Evolutionary conservation across 2,329 filamentous ascomycete genomes (phyloP).

Genomic region (Pseudogymnoascus sp.): DNA sequence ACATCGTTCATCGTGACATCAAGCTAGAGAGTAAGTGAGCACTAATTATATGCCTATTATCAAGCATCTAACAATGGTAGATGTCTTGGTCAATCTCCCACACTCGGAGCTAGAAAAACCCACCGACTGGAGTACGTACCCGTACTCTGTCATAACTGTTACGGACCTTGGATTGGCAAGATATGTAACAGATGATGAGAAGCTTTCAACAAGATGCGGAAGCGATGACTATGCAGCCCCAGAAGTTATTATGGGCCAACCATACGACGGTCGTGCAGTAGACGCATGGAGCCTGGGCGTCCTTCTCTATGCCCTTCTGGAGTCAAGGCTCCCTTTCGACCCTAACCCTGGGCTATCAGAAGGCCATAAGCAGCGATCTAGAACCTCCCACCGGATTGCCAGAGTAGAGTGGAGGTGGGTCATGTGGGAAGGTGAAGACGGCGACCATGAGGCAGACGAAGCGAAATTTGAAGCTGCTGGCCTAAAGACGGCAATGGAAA

Average conservation of each 20-base stretch:
- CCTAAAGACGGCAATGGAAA: constrained; percentile 66
- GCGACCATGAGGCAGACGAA: constrained; percentile 67
- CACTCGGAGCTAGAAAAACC: constrained; percentile 54
- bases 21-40: constrained; percentile 81
- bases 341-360: constrained; percentile 69
- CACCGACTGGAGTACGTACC: constrained; percentile 65
- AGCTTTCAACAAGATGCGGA: constrained; percentile 87
- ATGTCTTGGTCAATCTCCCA: constrained; percentile 83
- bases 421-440: constrained; percentile 72
- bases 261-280: constrained; percentile 84
- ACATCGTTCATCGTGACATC: constrained; percentile 93
- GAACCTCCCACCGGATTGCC: constrained; percentile 89
- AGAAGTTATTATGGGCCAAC: constrained; percentile 89
- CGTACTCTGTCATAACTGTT: constrained; percentile 75
- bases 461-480: constrained; percentile 53
- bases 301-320: constrained; percentile 83
- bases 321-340: constrained; percentile 89
- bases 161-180: constrained; percentile 88
- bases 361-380: constrained; percentile 64
- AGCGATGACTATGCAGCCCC: constrained; percentile 96
- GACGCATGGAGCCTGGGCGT: constrained; percentile 96
- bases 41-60: not conserved
- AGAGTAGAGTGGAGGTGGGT: constrained; percentile 94
- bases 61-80: constrained; percentile 34
- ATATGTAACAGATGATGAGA: constrained; percentile 74